phyloP scores from a whole-genome alignment of 2,329 filamentous ascomycete genomes.

The Colletotrichum truncatum region DNA sequence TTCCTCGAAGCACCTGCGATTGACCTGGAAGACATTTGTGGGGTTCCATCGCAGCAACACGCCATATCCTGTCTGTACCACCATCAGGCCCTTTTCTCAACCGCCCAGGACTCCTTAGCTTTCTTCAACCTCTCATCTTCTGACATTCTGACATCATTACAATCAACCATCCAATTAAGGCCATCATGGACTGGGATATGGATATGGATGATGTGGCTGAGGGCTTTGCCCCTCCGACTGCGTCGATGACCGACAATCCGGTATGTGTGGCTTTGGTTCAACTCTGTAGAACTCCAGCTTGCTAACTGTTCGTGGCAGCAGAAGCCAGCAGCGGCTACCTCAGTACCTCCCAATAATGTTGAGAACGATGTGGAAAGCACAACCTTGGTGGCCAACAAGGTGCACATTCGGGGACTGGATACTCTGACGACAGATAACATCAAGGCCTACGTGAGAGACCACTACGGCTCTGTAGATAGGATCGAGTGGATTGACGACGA shows the following conservation, averaged over 20 bases:
- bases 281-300: neutral
- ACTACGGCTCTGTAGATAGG: constrained; percentile 68
- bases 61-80: too few relatives aligned
- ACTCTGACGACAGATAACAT: constrained; percentile 84
- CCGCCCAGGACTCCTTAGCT: neutral
- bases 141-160: too few relatives aligned
- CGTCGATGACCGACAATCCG: neutral
- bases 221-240: constrained; percentile 24
- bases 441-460: constrained; percentile 75
- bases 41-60: too few relatives aligned
- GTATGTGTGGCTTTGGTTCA: neutral
- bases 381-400: constrained; percentile 58
- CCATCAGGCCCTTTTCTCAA: neutral
- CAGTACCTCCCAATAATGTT: neutral
- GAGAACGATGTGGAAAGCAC: constrained; percentile 7
- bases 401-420: constrained; percentile 88
- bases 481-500: constrained; percentile 97
- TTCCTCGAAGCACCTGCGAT: too few relatives aligned
- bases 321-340: neutral
- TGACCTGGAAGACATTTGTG: too few relatives aligned
- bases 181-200: constrained; percentile 73
- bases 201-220: constrained; percentile 74
- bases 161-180: neutral
- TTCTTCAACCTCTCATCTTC: constrained; percentile 28
- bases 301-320: neutral